These are phyloP conservation scores for Talaromyces albobiverticillius DNA, from an alignment of 2,329 filamentous ascomycete genomes.

Conservation along the genomic window DNA sequence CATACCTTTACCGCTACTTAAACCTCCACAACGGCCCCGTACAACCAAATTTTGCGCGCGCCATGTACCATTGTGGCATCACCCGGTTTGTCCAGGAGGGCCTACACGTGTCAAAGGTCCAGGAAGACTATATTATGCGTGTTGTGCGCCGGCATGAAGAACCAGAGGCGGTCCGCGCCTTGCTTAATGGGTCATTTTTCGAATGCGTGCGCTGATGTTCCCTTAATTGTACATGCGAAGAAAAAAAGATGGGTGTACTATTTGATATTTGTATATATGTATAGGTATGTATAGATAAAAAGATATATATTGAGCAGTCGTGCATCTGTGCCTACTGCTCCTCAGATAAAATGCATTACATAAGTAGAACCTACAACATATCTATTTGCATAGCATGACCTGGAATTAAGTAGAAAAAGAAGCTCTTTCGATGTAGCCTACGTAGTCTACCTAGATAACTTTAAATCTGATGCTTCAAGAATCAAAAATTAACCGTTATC, in stretches of 20 bases:
- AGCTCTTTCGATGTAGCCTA: too few relatives aligned
- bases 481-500: not conserved
- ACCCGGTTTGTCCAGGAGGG: slow-evolving; percentile 41
- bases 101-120: slow-evolving; percentile 28
- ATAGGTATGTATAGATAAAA: too few relatives aligned
- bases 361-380: too few relatives aligned
- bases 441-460: too few relatives aligned
- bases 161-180: slow-evolving; percentile 33
- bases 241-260: not conserved
- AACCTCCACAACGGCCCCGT: slow-evolving; percentile 41
- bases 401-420: too few relatives aligned
- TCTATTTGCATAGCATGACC: too few relatives aligned
- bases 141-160: slow-evolving; percentile 45
- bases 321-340: too few relatives aligned
- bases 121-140: slow-evolving; percentile 44
- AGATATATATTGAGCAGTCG: not conserved
- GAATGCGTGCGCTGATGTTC: not conserved
- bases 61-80: slow-evolving; percentile 51
- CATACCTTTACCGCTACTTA: slow-evolving; percentile 48
- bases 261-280: not conserved
- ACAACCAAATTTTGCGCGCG: slow-evolving; percentile 42
- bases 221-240: not conserved
- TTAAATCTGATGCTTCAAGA: too few relatives aligned
- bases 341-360: too few relatives aligned
- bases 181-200: slow-evolving; percentile 20